These are phyloP conservation scores for Stereum hirsutum DNA, from an alignment of 1,284 basidiomycete genomes.

Conservation along the genomic window DNA sequence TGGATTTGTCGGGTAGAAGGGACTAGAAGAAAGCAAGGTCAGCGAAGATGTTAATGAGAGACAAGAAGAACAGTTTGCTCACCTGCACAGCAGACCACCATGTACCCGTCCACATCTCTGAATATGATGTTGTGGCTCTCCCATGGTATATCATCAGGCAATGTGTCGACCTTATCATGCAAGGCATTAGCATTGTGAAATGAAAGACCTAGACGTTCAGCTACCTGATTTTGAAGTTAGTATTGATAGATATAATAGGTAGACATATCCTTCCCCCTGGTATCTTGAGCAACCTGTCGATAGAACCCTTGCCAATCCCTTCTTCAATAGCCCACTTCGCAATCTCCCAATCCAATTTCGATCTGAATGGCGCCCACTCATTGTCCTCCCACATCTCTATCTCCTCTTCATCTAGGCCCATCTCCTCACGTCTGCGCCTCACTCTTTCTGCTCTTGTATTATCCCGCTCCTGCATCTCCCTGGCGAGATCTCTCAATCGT, in stretches of 20 bases:
- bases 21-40: conserved; percentile 6
- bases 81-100: conserved; percentile 21
- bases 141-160: conserved; percentile 15
- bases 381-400: background rate
- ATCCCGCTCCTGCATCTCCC: too few species aligned
- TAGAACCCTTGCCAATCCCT: conserved; percentile 12
- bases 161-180: conserved; percentile 11
- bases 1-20: conserved; percentile 10
- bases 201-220: conserved; percentile 7
- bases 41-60: background rate
- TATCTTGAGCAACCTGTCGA: conserved; percentile 16
- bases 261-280: conserved; percentile 9
- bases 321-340: conserved; percentile 14
- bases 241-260: background rate
- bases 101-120: conserved; percentile 16
- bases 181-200: conserved; percentile 13
- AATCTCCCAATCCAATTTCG: conserved; percentile 16
- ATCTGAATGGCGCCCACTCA: conserved; percentile 7
- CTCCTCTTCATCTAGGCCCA: too few species aligned
- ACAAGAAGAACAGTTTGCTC: background rate
- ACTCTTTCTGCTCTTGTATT: too few species aligned
- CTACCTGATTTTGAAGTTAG: conserved; percentile 11
- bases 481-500: too few species aligned
- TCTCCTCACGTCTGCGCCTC: too few species aligned
- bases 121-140: conserved; percentile 9